Evolutionary conservation across 208 protist genomes (phyloP), one percentile per base, ranked within the genome.

Genomic region (Vickermania ingenoplastis): DNA sequence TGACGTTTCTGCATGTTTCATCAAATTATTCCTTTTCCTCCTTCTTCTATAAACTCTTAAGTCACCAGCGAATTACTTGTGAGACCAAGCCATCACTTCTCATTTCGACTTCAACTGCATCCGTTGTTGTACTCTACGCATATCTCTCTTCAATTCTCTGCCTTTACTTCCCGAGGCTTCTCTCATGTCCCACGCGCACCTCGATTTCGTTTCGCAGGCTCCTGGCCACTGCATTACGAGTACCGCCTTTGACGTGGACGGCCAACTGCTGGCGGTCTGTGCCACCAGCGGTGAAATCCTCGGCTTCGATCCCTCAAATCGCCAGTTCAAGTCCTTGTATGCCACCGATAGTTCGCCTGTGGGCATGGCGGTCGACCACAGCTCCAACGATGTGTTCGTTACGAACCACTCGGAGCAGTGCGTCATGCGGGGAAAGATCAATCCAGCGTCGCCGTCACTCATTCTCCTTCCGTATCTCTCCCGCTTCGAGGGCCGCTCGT

Each of bases 201-300:
- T 85, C 77, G 69, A 89, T 53, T 31, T 73, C 31, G 51, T 85
- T 2, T 63, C 70, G 0, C 64, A 82, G 53, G 56, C 72, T 7
- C 59, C 31, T 1, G 69, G 67, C 29, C 69, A 75, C 45, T 70
- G 72, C 51, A 52, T 82, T 24, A 78, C 71, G 5, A 60, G 72
- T 2, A 11, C 82, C 5, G 65, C 70, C 0, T 22, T 75, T n/a
- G 66, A 78, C 23, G n/a, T 58, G n/a, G 31, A 63, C 23, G 64
- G 59, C 52, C 53, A 70, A 36, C 58, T 88, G 1, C 77, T 75
- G 64, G 67, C 59, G n/a, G 58, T 81, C 21, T 84, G 81, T 63
- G 57, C 69, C 3, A 68, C 66, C 52, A 83, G 60, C 22, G 81
- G 78, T 41, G 73, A 84, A 17, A 36, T 89, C 22, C 59, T 88